Percentiles rank a stretch among this genome's conserved stretches.
These are phyloP conservation scores for Danielia reshetovae DNA, from an alignment of 805 yeast genomes.

Conservation along the genomic window DNA sequence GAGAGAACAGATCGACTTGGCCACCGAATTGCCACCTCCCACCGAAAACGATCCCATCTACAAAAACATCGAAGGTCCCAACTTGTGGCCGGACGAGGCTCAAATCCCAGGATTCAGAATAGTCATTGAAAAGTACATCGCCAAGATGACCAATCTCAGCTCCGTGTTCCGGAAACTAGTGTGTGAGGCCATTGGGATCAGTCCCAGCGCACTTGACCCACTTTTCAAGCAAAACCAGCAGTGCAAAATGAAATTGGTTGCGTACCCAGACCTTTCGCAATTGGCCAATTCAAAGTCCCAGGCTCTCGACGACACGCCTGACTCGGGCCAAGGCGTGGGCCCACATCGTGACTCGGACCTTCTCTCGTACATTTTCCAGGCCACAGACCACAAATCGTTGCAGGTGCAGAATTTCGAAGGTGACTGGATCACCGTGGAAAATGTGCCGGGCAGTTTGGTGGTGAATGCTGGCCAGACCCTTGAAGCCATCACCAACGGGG, in stretches of 20 bases:
- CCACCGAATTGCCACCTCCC: conserved; percentile 48
- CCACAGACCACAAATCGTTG: conserved; percentile 47
- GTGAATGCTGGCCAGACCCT: conserved; percentile 60
- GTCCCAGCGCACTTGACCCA: conserved; percentile 38
- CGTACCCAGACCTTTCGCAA: conserved; percentile 47
- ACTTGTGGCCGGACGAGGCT: conserved; percentile 46
- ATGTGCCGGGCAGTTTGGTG: conserved; percentile 45
- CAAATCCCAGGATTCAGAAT: conserved; percentile 42
- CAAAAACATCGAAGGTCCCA: conserved; percentile 54
- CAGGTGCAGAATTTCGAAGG: conserved; percentile 56
- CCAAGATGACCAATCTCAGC: conserved; percentile 43
- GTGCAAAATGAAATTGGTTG: conserved; percentile 50
- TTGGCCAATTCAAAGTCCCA: conserved; percentile 19
- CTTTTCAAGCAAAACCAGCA: conserved; percentile 52
- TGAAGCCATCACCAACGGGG: conserved; percentile 56
- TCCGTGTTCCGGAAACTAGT: conserved; percentile 42
- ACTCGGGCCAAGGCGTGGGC: conserved; percentile 50
- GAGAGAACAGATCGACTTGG: conserved; percentile 62
- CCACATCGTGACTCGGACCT: conserved; percentile 68
- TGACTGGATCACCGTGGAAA: conserved; percentile 53
- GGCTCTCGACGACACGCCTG: conserved; percentile 26
- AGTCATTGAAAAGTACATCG: conserved; percentile 39
- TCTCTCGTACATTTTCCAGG: conserved; percentile 58
- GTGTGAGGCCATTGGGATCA: conserved; percentile 53
- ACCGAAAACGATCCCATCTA: conserved; percentile 36